Evolutionary conservation across 371 early-diverging fungal genomes (phyloP).

Genomic region (Mucor sp.): DNA sequence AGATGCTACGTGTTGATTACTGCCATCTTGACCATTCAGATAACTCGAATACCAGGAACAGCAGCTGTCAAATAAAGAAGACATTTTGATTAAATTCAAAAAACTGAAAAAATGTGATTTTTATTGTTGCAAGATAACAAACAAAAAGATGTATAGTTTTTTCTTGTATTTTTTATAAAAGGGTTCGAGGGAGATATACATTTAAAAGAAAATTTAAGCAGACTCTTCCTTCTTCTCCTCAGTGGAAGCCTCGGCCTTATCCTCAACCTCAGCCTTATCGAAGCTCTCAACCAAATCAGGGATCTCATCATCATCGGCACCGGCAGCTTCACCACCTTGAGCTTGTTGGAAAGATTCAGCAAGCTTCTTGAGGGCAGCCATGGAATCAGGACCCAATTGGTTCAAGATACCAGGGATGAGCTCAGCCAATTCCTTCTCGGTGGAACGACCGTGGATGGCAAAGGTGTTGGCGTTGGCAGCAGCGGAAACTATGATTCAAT

Average conservation of each 20-base stretch:
- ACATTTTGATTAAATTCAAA: too few relatives aligned
- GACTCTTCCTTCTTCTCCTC: constrained; percentile 33
- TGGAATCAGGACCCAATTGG: constrained; percentile 95
- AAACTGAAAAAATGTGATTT: too few relatives aligned
- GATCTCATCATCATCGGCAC: constrained; percentile 69
- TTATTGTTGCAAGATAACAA: background rate
- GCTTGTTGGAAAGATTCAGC: constrained; percentile 81
- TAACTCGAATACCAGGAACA: too few relatives aligned
- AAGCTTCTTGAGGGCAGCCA: constrained; percentile 85
- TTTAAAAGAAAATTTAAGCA: constrained; percentile 16
- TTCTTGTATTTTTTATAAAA: background rate
- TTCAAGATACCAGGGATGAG: constrained; percentile 92
- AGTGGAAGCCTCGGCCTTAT: constrained; percentile 40
- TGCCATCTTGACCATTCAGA: too few relatives aligned
- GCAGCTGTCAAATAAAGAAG: too few relatives aligned
- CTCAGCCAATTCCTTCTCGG: constrained; percentile 91
- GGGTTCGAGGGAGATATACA: background rate
- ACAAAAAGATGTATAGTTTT: background rate
- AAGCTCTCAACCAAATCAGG: constrained; percentile 76
- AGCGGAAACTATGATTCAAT: constrained; percentile 68
- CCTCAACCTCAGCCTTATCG: constrained; percentile 56
- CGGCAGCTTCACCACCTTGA: constrained; percentile 56
- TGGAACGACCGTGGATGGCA: constrained; percentile 85
- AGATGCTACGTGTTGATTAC: too few relatives aligned
- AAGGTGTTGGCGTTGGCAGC: constrained; percentile 89